These are phyloP conservation scores for Fusarium foetens DNA, from an alignment of 2,329 filamentous ascomycete genomes.

Conservation along the genomic window DNA sequence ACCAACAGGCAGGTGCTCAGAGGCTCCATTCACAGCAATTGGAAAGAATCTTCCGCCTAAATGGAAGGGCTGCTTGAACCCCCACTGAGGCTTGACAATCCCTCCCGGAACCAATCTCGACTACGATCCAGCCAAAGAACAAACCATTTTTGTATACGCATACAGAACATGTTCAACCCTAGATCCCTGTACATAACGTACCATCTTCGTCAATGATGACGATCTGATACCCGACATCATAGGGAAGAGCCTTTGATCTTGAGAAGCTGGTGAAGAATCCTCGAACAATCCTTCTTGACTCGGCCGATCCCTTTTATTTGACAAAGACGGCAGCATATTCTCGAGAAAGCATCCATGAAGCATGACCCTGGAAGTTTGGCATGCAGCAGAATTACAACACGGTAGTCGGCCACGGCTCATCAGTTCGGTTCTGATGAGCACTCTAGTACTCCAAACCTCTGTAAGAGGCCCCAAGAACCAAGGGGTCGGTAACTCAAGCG, in stretches of 20 bases:
- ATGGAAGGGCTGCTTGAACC: not conserved
- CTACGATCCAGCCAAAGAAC: not conserved
- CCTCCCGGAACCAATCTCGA: not conserved
- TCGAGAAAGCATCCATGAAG: not conserved
- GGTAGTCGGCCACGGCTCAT: not conserved
- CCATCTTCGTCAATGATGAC: not conserved
- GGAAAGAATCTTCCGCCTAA: not conserved
- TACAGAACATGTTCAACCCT: not conserved
- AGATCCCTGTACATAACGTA: conserved; percentile 6
- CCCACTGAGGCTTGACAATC: conserved; percentile 17
- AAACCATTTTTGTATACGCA: not conserved
- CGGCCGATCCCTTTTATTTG: not conserved
- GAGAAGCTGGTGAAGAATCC: not conserved
- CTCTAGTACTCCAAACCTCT: not conserved
- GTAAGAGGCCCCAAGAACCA: conserved; percentile 18
- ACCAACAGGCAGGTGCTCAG: not conserved
- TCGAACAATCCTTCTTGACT: not conserved
- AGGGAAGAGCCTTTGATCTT: not conserved
- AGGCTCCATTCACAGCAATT: not conserved
- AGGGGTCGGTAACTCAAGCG: conserved; percentile 21
- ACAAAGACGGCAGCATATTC: not conserved
- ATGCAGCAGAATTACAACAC: not conserved
- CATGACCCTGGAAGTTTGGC: not conserved
- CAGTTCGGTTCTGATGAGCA: not conserved
- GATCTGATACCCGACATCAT: conserved; percentile 16